Base-by-base conservation (phyloP, 345 rosid genomes). In the Kandelia obovata region DNA sequence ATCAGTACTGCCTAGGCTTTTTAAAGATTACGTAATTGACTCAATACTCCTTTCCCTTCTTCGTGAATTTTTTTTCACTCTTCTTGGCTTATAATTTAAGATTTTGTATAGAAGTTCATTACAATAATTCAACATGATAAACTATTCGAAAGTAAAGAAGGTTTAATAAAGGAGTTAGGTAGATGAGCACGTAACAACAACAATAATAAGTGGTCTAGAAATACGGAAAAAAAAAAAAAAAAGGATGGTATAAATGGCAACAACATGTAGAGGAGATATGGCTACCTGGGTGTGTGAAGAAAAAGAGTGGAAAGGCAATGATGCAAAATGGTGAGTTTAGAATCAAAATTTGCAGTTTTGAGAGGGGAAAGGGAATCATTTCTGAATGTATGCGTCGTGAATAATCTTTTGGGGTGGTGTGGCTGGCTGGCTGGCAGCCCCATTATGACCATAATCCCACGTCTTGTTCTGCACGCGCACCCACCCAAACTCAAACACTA, bases 361-460 rank as follows among this genome's bases (percentile, higher is more conserved):
- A 20, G 68, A 71, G 70, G 58, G 66, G 1, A 39, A 13, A 49
- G 66, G 55, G 17, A 43, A 75, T 61, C 75, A 72, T 72, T 74
- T 74, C 69, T 6, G 65, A 73, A 62, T 39, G 78, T 56, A 61
- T 57, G 79, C 65, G 70, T 71, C 65, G 65, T 62, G 75, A 79
- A 75, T 68, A 76, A 73, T 74, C 57, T 65, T 69, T 58, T 62
- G 75, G 49, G 49, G 17, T 3, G 49, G 16, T 43, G 47, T 30
- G 70, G 55, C 25, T 73, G 77, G 55, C 25, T 73, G 77, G 76
- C 65, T 76, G 77, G 76, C 76, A 77, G 61, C 77, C 67, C 79
- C 75, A 89, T 66, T 75, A 81, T 84, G 84, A 84, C 87, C 87
- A 81, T 89, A 83, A 73, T 81, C 82, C 87, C 88, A 81, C 86